Evolutionary conservation across 345 rosid genomes (phyloP).

Genomic region (Clarkia xantiana): DNA sequence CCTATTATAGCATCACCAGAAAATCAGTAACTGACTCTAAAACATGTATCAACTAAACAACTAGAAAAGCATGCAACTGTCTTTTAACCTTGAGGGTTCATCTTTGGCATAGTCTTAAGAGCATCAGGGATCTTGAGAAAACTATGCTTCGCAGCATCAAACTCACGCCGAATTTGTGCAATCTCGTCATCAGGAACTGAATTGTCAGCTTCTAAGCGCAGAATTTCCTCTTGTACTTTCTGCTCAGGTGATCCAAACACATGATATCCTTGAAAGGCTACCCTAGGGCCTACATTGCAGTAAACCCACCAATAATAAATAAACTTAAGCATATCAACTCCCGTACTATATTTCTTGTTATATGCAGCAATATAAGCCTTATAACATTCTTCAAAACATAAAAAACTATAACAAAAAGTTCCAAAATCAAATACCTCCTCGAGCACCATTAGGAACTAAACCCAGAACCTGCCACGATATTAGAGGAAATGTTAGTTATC

Average conservation of each 20-base stretch:
- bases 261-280: constrained; percentile 19
- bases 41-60: not conserved
- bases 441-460: constrained; percentile 12
- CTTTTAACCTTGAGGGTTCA: constrained; percentile 63
- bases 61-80: not conserved
- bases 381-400: not conserved
- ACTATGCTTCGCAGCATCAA: constrained; percentile 50
- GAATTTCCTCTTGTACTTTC: constrained; percentile 20
- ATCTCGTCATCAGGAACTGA: constrained; percentile 26
- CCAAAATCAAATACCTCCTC: constrained; percentile 17
- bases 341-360: no score
- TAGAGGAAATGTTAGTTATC: not conserved
- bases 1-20: constrained; percentile 25
- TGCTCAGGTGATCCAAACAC: constrained; percentile 16
- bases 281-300: constrained; percentile 19
- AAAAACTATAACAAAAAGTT: not conserved
- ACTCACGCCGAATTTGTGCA: constrained; percentile 41
- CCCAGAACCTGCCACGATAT: constrained; percentile 28
- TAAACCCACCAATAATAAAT: not conserved
- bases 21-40: constrained; percentile 3
- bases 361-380: not conserved
- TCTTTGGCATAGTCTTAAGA: constrained; percentile 50
- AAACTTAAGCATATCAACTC: not conserved
- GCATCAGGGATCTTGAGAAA: constrained; percentile 66
- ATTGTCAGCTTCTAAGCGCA: constrained; percentile 10